Base-by-base conservation (phyloP, 1,284 basidiomycete species). In the Rhodofomes roseus region DNA sequence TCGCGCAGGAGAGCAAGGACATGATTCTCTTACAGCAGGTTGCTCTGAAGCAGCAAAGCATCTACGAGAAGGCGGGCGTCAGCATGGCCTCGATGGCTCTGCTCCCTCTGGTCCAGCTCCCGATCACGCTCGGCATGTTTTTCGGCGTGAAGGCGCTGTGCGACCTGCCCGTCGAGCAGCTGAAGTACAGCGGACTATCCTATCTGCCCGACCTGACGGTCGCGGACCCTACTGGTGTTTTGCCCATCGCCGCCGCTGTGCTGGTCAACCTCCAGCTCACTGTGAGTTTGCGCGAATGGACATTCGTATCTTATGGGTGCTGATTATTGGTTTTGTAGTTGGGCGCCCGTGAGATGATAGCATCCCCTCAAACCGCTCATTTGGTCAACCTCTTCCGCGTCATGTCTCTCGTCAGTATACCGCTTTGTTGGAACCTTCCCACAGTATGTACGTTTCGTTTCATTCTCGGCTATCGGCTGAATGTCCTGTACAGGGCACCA, bases 41-140 rank as follows among this genome's bases (percentile, higher is more conserved):
- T 3, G 78, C 82, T 50, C 66, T 84, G 60, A 80, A 84, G 65
- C 83, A 91, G 63, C 79, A 80, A 61, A 76, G 82, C 58, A 74
- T 96, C 39, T 85, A 93, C 68, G 75, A 82, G 65, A 82, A 89
- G 59, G 84, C 92, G 43, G 86, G 90, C 40, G 86, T 93, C 56
- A 85, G 81, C 63, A 80, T 92, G 41, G 66, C 80, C 51, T 78
- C 80, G 41, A 79, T 86, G 62, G 67, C 92, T 25, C 66, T 85
- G 12, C 78, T 84, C 54, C 86, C 89, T 7, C 70, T 93, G 57
- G 67, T 88, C 2, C 94, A 97, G 71, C 75, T 95, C 44, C 87
- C 93, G 0, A 78, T 95, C 52, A 91, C 93, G 63, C 76, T 98
- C 53, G 86, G 89, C 29, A 80, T 95, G 77, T 99, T 98, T 81